phyloP scores from a whole-genome alignment of 768 basidiomycete genomes.

The Piloderma croceum region DNA sequence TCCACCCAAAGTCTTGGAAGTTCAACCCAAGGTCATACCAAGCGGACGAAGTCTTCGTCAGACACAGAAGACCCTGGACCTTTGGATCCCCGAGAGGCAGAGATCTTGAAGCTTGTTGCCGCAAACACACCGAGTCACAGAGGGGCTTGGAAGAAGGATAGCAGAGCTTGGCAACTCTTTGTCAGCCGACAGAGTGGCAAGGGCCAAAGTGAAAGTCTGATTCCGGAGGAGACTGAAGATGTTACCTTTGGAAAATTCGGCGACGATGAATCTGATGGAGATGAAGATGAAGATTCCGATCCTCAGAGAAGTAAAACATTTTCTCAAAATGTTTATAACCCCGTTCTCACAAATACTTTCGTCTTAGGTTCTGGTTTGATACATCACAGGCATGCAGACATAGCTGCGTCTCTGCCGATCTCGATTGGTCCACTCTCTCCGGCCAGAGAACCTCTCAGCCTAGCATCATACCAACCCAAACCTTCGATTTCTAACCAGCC shows the following conservation, averaged over 20 bases:
- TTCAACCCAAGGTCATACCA: too few relatives aligned
- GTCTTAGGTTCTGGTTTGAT: conserved; percentile 16
- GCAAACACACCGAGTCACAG: conserved; percentile 67
- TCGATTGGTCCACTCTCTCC: conserved; percentile 40
- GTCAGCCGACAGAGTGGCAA: conserved; percentile 30
- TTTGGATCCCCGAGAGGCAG: conserved; percentile 42
- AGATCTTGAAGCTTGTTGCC: conserved; percentile 58
- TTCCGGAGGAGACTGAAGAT: conserved; percentile 33
- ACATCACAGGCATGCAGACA: conserved; percentile 5
- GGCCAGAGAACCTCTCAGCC: conserved; percentile 35
- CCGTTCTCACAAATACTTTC: too few relatives aligned
- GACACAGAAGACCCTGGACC: conserved; percentile 7
- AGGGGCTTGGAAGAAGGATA: conserved; percentile 60
- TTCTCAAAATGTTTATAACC: too few relatives aligned
- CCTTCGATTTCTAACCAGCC: conserved; percentile 37
- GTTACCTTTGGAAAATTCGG: conserved; percentile 13
- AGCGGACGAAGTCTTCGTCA: not conserved
- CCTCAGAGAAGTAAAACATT: not conserved
- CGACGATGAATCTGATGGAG: conserved; percentile 19
- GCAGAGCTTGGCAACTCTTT: conserved; percentile 61
- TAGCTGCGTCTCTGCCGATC: conserved; percentile 60
- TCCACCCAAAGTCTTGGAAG: too few relatives aligned
- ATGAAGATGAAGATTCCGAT: conserved; percentile 15
- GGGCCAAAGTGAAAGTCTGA: conserved; percentile 23
- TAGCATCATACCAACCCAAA: conserved; percentile 56